phyloP scores from a whole-genome alignment of 208 protist species.

The Leptomonas seymouri region DNA sequence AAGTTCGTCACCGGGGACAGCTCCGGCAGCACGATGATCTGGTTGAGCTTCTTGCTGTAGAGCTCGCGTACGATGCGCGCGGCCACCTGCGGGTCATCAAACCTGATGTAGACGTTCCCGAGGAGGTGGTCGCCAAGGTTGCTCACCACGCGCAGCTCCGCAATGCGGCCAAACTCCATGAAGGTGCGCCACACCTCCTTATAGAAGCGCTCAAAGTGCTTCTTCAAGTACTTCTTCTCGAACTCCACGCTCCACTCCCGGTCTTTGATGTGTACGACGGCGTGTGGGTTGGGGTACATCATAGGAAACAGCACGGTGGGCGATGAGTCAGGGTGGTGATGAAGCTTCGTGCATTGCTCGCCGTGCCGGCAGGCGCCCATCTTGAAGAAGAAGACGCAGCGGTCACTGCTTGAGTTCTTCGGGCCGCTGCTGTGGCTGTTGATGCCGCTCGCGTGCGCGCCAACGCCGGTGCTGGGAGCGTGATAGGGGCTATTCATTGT shows the following conservation, averaged over 20 bases:
- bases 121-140: slow-evolving; percentile 97
- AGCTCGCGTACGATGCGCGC: slow-evolving; percentile 79
- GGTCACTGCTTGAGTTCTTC: too few relatives aligned
- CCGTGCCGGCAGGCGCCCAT: slow-evolving; percentile 99
- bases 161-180: slow-evolving; percentile 93
- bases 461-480: not conserved
- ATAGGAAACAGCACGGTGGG: slow-evolving; percentile 96
- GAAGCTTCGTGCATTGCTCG: slow-evolving; percentile 95
- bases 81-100: slow-evolving; percentile 89
- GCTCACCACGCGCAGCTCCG: slow-evolving; percentile 95
- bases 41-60: slow-evolving; percentile 86
- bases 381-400: slow-evolving; percentile 97
- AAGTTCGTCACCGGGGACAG: slow-evolving; percentile 99
- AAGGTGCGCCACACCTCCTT: slow-evolving; percentile 96
- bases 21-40: slow-evolving; percentile 92
- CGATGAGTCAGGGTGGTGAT: slow-evolving; percentile 92
- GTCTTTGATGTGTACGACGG: slow-evolving; percentile 67
- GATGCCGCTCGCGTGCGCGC: not conserved
- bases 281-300: slow-evolving; percentile 96
- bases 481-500: slow-evolving; percentile 9
- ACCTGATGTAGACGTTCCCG: slow-evolving; percentile 98
- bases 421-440: not conserved
- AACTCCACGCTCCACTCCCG: slow-evolving; percentile 54
- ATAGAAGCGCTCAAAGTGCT: slow-evolving; percentile 98
- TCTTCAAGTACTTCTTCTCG: slow-evolving; percentile 89